A percentile compares a stretch with the other conserved stretches of the same genome.
Conservation (phyloP, 495 filamentous ascomycete genomes). For the Pyrenopolyporus hunteri region DNA sequence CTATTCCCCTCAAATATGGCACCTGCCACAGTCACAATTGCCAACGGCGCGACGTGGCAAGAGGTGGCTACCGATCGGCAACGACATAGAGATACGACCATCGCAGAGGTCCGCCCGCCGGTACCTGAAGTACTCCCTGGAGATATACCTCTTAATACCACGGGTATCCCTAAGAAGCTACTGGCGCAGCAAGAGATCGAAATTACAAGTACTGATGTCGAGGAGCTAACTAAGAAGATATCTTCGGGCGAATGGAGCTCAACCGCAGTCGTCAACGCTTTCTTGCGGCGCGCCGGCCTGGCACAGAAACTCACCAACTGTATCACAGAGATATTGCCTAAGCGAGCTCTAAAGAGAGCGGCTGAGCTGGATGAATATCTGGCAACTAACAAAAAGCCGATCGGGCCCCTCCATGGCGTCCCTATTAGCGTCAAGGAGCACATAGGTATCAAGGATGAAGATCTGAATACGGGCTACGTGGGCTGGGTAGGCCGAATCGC, state of each 20-base stretch:
- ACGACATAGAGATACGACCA: constrained; percentile 51
- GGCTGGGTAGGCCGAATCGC: constrained; percentile 50
- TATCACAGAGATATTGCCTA: constrained; percentile 69
- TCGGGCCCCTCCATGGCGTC: constrained; percentile 71
- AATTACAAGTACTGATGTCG: constrained; percentile 60
- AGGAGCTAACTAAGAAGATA: constrained; percentile 48
- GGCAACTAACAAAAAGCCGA: constrained; percentile 53
- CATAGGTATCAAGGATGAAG: constrained; percentile 62
- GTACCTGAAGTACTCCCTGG: constrained; percentile 41
- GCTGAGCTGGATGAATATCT: constrained; percentile 61
- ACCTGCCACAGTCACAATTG: constrained; percentile 44
- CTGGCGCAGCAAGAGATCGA: constrained; percentile 58
- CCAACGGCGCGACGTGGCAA: constrained; percentile 51
- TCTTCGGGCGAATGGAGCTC: constrained; percentile 46
- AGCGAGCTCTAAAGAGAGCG: constrained; percentile 62
- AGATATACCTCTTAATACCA: constrained; percentile 51
- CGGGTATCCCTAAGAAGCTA: constrained; percentile 47
- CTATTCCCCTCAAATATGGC: constrained; percentile 24
- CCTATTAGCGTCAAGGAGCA: constrained; percentile 74
- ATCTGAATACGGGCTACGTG: constrained; percentile 55
- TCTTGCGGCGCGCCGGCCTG: constrained; percentile 53
- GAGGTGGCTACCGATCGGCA: constrained; percentile 53
- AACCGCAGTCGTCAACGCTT: constrained; percentile 54
- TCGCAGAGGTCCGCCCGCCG: constrained; percentile 43
- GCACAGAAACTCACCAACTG: constrained; percentile 57